Conservation (phyloP, 495 filamentous ascomycete genomes). For the Trichocladium antarcticum region DNA sequence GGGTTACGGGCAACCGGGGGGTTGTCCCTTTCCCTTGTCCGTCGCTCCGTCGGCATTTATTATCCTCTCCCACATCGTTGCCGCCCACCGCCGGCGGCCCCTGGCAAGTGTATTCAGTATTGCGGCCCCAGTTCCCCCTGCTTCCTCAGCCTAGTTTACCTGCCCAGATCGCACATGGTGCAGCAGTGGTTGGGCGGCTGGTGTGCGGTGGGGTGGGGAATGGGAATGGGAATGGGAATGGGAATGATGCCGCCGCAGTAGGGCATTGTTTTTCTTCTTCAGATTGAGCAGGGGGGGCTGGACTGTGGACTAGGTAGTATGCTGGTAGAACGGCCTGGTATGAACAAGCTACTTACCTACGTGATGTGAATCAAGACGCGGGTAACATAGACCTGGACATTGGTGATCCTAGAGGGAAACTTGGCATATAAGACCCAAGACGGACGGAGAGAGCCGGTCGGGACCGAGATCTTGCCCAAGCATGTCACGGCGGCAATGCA, state of each 20-base stretch:
- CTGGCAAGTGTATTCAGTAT: constrained; percentile 14
- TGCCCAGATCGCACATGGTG: background rate
- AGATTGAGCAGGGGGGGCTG: too few species aligned
- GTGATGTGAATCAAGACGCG: background rate
- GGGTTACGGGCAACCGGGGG: too few species aligned
- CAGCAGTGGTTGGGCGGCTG: background rate
- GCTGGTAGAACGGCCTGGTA: too few species aligned
- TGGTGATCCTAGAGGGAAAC: background rate
- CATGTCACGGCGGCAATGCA: background rate
- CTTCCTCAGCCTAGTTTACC: constrained; percentile 15
- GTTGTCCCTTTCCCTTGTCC: constrained; percentile 5
- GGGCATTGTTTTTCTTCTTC: background rate
- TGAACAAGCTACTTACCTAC: background rate
- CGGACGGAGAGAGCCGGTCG: background rate
- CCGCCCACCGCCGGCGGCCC: constrained; percentile 14
- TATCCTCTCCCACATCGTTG: constrained; percentile 6
- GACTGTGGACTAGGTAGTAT: too few species aligned
- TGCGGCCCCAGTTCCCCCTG: constrained; percentile 14
- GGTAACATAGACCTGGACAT: background rate
- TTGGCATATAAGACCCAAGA: background rate
- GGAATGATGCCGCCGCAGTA: background rate
- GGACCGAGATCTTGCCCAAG: background rate
- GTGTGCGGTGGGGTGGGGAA: background rate
- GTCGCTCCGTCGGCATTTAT: constrained; percentile 6
- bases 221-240: background rate